Evolutionary conservation across 768 basidiomycete genomes (phyloP), one percentile per base, ranked within the genome.

Genomic region (Candolleomyces aberdarensis): DNA sequence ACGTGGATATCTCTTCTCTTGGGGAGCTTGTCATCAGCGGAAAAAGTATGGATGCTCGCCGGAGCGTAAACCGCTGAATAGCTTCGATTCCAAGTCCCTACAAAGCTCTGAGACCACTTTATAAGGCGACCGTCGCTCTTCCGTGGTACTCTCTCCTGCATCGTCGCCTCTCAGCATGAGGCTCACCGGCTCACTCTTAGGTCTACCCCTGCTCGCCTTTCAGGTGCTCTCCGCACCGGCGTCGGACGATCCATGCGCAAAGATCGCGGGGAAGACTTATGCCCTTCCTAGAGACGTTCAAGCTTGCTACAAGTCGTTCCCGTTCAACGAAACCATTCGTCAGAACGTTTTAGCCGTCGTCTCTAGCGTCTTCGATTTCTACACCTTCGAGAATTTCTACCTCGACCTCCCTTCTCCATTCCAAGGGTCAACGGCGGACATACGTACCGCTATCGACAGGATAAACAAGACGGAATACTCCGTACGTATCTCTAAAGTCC

Each of bases 271-370:
- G n/a, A 69, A 78, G 63, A 57, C 66, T 0, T 85, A 83, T 62
- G 80, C 78, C 8, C 74, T 71, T 11, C 84, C 86, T 13, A 74
- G 79, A 2, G 81, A 85, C 61, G 85, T 80, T 17, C 73, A 86
- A 43, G 82, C 85, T 0, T 87, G 86, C 66, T 71, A 82, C 66
- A 83, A 80, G 69, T 78, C 82, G 13, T 84, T 83, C 65, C 80
- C 82, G 0, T 84, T 83, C 72, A 83, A 82, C 62, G 81, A 83
- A 65, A 83, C 80, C n/a, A 68, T 85, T 14, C 76, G 80, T 40
- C 77, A 82, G 64, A 85, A 84, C 69, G 80, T 83, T 39, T 69
- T 84, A 58, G 75, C 75, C 14, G 75, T 75, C 61, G 74, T 81
- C 55, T 77, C 74, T 39, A 76, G 78, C 29, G 78, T 80, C 52